Conservation (phyloP, 495 filamentous ascomycete species). For the Penicillium coprophilum region DNA sequence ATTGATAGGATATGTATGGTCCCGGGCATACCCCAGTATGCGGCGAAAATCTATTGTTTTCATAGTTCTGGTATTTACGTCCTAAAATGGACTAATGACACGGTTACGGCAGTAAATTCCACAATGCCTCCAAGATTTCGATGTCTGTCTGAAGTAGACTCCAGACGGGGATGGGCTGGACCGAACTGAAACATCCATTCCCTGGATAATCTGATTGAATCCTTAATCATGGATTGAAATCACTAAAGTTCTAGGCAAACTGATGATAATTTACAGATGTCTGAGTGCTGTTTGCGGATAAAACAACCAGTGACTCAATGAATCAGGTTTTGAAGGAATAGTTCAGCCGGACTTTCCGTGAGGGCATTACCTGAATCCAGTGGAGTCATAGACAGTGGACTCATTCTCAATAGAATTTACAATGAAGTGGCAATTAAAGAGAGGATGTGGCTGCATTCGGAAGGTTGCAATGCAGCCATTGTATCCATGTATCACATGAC, state of each 20-base stretch:
- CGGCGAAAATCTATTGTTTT: neutral
- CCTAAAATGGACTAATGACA: constrained; percentile 19
- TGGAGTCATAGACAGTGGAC: neutral
- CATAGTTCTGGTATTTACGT: constrained; percentile 14
- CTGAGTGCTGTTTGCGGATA: constrained; percentile 28
- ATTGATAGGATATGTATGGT: constrained; percentile 1
- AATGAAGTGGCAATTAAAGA: constrained; percentile 15
- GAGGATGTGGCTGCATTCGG: constrained; percentile 22
- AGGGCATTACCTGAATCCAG: neutral
- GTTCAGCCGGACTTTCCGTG: neutral
- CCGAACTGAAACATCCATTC: neutral
- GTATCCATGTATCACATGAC: constrained; percentile 23
- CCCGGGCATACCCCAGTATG: constrained; percentile 4
- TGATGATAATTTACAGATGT: constrained; percentile 10
- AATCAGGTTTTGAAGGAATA: neutral
- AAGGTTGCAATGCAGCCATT: constrained; percentile 31
- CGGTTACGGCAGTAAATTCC: constrained; percentile 23
- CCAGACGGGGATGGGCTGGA: neutral
- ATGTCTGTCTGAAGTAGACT: neutral
- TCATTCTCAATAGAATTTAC: neutral
- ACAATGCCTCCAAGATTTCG: neutral
- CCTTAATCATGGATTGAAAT: neutral
- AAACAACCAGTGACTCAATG: neutral
- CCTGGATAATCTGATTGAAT: constrained; percentile 7
- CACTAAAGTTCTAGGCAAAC: constrained; percentile 13